Percentiles rank a stretch among this genome's conserved stretches.
phyloP scores from a whole-genome alignment of 2,329 filamentous ascomycete species.

The Fusarium paranaense region DNA sequence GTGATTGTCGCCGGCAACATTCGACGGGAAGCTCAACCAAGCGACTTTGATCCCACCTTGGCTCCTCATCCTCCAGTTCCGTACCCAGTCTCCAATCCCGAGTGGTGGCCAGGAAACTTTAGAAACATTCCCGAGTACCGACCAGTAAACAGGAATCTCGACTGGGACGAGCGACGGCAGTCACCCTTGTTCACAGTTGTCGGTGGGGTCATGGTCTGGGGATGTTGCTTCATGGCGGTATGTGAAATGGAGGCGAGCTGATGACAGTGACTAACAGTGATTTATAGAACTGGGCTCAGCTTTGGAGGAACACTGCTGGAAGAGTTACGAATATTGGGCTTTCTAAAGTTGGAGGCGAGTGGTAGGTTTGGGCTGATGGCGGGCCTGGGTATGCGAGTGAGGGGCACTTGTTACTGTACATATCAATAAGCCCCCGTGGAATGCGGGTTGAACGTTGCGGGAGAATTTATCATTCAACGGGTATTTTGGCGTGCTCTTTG shows the following conservation, averaged over 20 bases:
- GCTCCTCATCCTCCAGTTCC: background rate
- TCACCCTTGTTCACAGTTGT: background rate
- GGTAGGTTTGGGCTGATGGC: background rate
- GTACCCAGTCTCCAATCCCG: conserved; percentile 12
- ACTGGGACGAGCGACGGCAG: background rate
- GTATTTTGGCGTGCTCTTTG: background rate
- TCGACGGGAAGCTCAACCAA: conserved; percentile 5
- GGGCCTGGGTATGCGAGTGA: background rate
- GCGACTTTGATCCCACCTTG: background rate
- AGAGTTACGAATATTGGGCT: background rate
- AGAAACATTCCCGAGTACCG: background rate
- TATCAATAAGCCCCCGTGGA: background rate
- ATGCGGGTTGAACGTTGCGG: background rate
- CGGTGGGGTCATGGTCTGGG: background rate
- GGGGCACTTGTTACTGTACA: background rate
- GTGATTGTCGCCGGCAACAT: background rate
- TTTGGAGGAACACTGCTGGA: background rate
- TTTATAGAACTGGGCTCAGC: background rate
- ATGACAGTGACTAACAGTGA: background rate
- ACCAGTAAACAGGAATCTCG: background rate
- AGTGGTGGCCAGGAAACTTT: background rate
- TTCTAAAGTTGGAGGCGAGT: background rate
- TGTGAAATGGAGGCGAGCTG: background rate
- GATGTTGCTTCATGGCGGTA: background rate
- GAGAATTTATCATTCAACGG: background rate